Conservation (phyloP, 2,329 filamentous ascomycete species). For the Cercospora sojina region DNA sequence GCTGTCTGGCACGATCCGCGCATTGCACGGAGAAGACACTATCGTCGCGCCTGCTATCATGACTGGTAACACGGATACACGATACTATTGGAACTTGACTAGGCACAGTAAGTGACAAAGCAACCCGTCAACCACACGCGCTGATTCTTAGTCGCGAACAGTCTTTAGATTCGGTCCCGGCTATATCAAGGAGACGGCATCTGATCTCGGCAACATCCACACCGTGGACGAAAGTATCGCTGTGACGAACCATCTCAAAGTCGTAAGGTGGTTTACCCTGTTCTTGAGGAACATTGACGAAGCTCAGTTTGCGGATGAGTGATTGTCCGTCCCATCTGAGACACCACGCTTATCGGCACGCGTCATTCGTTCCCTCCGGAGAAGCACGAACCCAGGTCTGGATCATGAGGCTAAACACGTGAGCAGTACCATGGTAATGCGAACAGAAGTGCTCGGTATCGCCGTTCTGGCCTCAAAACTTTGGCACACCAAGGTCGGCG, state of each 20-base stretch:
- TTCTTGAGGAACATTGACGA: slow-evolving; percentile 50
- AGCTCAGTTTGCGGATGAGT: slow-evolving; percentile 36
- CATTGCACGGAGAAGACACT: slow-evolving; percentile 45
- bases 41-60: slow-evolving; percentile 40
- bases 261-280: slow-evolving; percentile 45
- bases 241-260: slow-evolving; percentile 46
- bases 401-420: slow-evolving; percentile 2
- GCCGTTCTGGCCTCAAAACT: neutral
- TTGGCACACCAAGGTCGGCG: neutral
- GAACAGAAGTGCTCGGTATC: neutral
- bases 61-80: slow-evolving; percentile 40
- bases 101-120: slow-evolving; percentile 31
- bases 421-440: slow-evolving; percentile 3
- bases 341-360: neutral
- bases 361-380: neutral
- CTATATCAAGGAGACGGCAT: slow-evolving; percentile 33
- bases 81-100: slow-evolving; percentile 39
- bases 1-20: slow-evolving; percentile 46
- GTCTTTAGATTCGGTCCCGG: slow-evolving; percentile 36
- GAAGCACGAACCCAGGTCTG: neutral
- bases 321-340: neutral
- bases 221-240: slow-evolving; percentile 38
- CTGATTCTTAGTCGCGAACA: neutral
- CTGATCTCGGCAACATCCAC: slow-evolving; percentile 36
- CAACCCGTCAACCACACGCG: neutral